These are phyloP conservation scores for Corrigiola litoralis DNA, from an alignment of 179 eudicot genomes.

Conservation along the genomic window DNA sequence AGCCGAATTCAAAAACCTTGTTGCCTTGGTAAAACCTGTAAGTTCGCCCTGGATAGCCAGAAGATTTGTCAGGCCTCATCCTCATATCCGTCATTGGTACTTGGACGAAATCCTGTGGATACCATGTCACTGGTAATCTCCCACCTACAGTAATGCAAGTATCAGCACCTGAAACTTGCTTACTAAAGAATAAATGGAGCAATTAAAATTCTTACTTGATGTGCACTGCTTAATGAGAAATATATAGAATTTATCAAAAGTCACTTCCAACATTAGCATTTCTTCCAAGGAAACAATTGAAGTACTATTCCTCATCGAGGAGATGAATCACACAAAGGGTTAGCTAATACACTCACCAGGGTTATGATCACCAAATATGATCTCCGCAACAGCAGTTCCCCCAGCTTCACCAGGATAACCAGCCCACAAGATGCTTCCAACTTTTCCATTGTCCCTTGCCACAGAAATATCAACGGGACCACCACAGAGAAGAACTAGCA, in stretches of 20 bases:
- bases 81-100: conserved; percentile 74
- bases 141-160: conserved; percentile 40
- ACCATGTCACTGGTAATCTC: conserved; percentile 66
- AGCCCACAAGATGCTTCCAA: conserved; percentile 62
- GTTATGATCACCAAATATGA: conserved; percentile 59
- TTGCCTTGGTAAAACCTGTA: conserved; percentile 62
- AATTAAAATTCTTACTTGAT: no score
- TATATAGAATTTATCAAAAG: no score
- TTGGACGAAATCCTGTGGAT: conserved; percentile 46
- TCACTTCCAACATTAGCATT: not conserved
- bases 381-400: conserved; percentile 52
- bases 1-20: conserved; percentile 50
- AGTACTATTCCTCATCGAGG: not conserved
- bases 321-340: not conserved
- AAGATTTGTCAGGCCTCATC: conserved; percentile 48
- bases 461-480: conserved; percentile 55
- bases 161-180: not conserved
- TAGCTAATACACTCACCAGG: conserved; percentile 39
- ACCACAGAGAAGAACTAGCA: conserved; percentile 53
- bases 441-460: conserved; percentile 39
- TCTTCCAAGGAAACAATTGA: not conserved
- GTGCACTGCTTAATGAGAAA: no score
- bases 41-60: conserved; percentile 61
- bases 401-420: conserved; percentile 75
- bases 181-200: no score